Percentiles rank a stretch among this genome's conserved stretches.
phyloP scores from a whole-genome alignment of 108 stramenopile genomes.

The Schizochytrium sp. region DNA sequence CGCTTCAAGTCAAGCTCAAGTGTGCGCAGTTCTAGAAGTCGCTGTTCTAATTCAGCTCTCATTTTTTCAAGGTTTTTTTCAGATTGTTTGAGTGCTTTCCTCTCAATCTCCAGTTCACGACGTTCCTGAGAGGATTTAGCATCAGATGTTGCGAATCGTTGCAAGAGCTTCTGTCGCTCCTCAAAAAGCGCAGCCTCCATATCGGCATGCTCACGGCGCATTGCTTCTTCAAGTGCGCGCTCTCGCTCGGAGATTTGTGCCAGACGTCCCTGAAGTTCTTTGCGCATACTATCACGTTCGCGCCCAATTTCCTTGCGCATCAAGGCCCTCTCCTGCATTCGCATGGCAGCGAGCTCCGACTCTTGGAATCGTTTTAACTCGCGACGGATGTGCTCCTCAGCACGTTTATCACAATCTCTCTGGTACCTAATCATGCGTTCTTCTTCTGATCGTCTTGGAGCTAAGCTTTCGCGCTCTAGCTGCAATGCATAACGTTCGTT shows the following conservation, averaged over 20 bases:
- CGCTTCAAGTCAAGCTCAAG: constrained; percentile 9
- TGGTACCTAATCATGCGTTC: constrained; percentile 40
- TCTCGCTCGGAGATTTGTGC: constrained; percentile 12
- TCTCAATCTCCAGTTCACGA: constrained; percentile 20
- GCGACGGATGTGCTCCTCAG: constrained; percentile 1
- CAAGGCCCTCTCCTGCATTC: not conserved
- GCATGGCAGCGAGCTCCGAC: constrained; percentile 11
- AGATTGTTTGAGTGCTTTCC: constrained; percentile 1
- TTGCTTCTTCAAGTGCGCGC: not conserved
- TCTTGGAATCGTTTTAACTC: constrained; percentile 13
- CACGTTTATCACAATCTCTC: constrained; percentile 24
- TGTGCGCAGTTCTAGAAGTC: not conserved
- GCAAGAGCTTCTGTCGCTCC: constrained; percentile 32
- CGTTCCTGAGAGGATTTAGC: not conserved
- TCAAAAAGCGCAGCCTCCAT: constrained; percentile 39
- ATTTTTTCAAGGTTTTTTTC: not conserved
- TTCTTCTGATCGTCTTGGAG: not conserved
- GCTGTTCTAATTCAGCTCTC: not conserved
- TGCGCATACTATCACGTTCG: not conserved
- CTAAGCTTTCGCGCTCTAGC: constrained; percentile 2
- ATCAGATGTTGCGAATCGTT: not conserved
- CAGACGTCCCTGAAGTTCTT: not conserved
- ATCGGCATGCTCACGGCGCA: not conserved
- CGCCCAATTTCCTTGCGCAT: constrained; percentile 25
- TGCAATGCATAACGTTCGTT: not conserved